phyloP scores from a whole-genome alignment of 805 yeast genomes.

The Metschnikowia gelsemii region DNA sequence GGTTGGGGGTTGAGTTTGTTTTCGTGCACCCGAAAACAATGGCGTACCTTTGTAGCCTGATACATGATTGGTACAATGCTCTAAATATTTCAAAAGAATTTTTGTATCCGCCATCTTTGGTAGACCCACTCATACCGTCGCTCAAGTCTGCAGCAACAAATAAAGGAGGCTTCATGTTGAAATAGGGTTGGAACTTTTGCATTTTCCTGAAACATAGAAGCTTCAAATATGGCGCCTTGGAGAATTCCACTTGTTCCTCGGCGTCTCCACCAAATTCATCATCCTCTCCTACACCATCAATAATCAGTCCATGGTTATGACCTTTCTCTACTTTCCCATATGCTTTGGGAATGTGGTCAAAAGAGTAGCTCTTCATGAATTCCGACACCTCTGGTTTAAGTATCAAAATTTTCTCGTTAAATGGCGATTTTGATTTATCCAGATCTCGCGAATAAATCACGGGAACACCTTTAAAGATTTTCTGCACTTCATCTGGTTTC shows the following conservation, averaged over 20 bases:
- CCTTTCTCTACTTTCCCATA: neutral
- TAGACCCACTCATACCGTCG: slow-evolving; percentile 30
- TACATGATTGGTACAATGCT: slow-evolving; percentile 62
- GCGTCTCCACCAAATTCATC: slow-evolving; percentile 3
- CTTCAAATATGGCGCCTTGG: slow-evolving; percentile 51
- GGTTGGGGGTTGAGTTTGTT: slow-evolving; percentile 50
- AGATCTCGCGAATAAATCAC: slow-evolving; percentile 10
- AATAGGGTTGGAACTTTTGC: slow-evolving; percentile 46
- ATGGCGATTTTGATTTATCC: slow-evolving; percentile 11
- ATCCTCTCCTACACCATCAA: slow-evolving; percentile 1
- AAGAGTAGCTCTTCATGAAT: slow-evolving; percentile 32
- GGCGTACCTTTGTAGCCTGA: slow-evolving; percentile 53
- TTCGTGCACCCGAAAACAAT: slow-evolving; percentile 71
- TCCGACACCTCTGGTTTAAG: slow-evolving; percentile 27
- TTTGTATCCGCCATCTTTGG: slow-evolving; percentile 40
- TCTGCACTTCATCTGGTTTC: slow-evolving; percentile 28
- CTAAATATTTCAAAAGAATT: slow-evolving; percentile 70
- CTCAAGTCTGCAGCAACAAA: slow-evolving; percentile 68
- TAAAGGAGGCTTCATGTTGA: slow-evolving; percentile 52
- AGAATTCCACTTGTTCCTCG: slow-evolving; percentile 14
- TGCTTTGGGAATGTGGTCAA: slow-evolving; percentile 32
- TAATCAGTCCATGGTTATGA: no score
- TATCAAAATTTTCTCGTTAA: slow-evolving; percentile 22
- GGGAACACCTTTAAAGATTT: slow-evolving; percentile 24
- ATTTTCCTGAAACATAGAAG: slow-evolving; percentile 65